phyloP scores from a whole-genome alignment of 2,329 filamentous ascomycete species.

The Fusarium lateritium region DNA sequence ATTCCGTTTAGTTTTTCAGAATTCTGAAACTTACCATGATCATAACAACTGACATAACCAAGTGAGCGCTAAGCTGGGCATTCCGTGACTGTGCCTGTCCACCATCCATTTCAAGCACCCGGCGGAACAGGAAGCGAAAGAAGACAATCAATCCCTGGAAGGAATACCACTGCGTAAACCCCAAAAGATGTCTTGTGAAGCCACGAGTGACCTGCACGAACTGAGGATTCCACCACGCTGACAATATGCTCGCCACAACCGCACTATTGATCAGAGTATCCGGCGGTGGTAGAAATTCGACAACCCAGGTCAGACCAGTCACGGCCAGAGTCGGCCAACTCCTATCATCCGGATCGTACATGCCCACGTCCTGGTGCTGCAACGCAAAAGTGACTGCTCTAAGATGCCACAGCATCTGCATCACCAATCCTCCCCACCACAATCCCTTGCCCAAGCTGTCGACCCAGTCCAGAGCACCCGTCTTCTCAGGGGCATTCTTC shows the following conservation, averaged over 20 bases:
- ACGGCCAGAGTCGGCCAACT: conserved; percentile 34
- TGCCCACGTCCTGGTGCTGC: conserved; percentile 49
- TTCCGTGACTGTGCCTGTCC: conserved; percentile 56
- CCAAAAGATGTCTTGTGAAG: conserved; percentile 71
- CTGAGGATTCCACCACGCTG: conserved; percentile 79
- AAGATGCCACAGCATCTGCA: conserved; percentile 68
- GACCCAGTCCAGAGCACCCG: conserved; percentile 60
- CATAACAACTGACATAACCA: conserved; percentile 67
- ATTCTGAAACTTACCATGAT: conserved; percentile 66
- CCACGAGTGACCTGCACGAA: conserved; percentile 73
- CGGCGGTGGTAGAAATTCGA: conserved; percentile 57
- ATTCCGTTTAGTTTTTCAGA: neutral
- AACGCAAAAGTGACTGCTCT: conserved; percentile 49
- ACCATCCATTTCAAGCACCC: conserved; percentile 58
- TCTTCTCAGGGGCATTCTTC: conserved; percentile 45
- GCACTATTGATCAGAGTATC: conserved; percentile 63
- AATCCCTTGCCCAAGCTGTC: conserved; percentile 60
- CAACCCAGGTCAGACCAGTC: conserved; percentile 31
- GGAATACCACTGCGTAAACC: conserved; percentile 75
- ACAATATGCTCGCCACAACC: conserved; percentile 64
- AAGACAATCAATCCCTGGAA: conserved; percentile 73
- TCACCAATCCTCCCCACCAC: conserved; percentile 64
- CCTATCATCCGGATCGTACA: conserved; percentile 54
- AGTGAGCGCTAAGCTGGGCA: conserved; percentile 68
- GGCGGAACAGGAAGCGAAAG: conserved; percentile 67